A percentile compares a stretch with the other conserved stretches of the same genome.
Conservation (phyloP, 768 basidiomycete species). For the Russula virescens region DNA sequence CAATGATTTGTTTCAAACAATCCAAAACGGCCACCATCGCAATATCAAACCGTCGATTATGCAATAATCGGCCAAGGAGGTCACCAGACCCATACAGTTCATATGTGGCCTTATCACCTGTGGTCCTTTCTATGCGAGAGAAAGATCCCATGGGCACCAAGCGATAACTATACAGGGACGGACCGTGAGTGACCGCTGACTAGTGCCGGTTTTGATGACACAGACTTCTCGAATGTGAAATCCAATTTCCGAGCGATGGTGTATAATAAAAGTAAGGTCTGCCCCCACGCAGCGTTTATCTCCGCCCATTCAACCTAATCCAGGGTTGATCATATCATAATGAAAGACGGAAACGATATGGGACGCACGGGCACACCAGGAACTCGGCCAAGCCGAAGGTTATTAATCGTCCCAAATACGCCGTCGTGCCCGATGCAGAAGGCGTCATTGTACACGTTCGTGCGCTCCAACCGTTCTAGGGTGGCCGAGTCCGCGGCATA, state of each 20-base stretch:
- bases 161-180: conserved; percentile 56
- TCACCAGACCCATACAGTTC: conserved; percentile 96
- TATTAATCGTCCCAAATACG: conserved; percentile 97
- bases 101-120: conserved; percentile 76
- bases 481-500: conserved; percentile 72
- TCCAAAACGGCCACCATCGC: conserved; percentile 97
- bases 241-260: conserved; percentile 90
- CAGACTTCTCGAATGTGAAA: conserved; percentile 79
- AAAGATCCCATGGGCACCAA: conserved; percentile 93
- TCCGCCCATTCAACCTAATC: conserved; percentile 93
- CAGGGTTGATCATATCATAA: conserved; percentile 12
- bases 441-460: conserved; percentile 93
- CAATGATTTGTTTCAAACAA: conserved; percentile 87
- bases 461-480: conserved; percentile 79
- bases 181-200: conserved; percentile 12
- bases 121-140: conserved; percentile 81
- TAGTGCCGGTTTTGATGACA: conserved; percentile 2
- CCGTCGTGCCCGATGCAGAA: conserved; percentile 95
- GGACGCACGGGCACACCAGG: conserved; percentile 68
- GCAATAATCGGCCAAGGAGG: conserved; percentile 78
- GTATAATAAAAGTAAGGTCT: conserved; percentile 85
- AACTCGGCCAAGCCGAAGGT: conserved; percentile 83
- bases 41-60: conserved; percentile 92
- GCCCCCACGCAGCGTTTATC: conserved; percentile 98
- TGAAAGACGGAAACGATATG: not conserved